Base-by-base conservation (phyloP, 2,329 filamentous ascomycete genomes). In the Emmonsiellopsis sp. region DNA sequence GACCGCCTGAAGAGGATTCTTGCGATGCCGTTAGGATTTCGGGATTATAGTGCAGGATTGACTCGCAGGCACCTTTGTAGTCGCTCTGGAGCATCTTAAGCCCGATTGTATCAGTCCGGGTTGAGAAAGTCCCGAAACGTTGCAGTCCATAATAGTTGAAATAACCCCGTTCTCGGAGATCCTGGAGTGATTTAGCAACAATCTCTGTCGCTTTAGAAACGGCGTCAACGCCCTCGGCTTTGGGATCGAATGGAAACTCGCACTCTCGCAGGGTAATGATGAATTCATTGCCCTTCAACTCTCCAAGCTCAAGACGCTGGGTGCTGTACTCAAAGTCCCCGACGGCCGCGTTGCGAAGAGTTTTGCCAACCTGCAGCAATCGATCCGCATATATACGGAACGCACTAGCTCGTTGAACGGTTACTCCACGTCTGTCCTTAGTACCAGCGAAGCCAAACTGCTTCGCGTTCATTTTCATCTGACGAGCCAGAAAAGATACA, bases 101-200 rank as follows among this genome's bases (percentile, higher is more conserved):
- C 48, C 93, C 93, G 49, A 96, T 76, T 41, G 85, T 80, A 64
- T 97, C 89, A 0, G 93, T 98, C 35, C 90, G 87, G 10, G 88
- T 86, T 31, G 83, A 76, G 69, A 93, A 92, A 0, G 90, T 92
- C 31, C 93, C 93, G 63, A 98, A 98, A 26, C 93, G 84, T 72
- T 98, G 93, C n/a, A 97, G 82, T 7, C 93, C 93, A 65, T 91
- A 98, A 73, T 97, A 98, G 72, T 98, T 98, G 71, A 98, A 84
- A 76, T 94, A 98, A 2, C 93, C 93, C 44, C 85, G 79, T 43
- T 82, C 73, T 52, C 79, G 76, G 60, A 97, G 81, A 58, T 85
- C 81, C 42, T 79, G 74, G 50, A 95, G 73, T 1, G 88, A 63
- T 78, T 57, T 76, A 64, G 57, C 78, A 65, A 57, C 89, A 51